A percentile compares a stretch with the other conserved stretches of the same genome.
These are phyloP conservation scores for Microbotryum lychnidis-dioicae DNA, from an alignment of 1,284 basidiomycete species.

Conservation along the genomic window DNA sequence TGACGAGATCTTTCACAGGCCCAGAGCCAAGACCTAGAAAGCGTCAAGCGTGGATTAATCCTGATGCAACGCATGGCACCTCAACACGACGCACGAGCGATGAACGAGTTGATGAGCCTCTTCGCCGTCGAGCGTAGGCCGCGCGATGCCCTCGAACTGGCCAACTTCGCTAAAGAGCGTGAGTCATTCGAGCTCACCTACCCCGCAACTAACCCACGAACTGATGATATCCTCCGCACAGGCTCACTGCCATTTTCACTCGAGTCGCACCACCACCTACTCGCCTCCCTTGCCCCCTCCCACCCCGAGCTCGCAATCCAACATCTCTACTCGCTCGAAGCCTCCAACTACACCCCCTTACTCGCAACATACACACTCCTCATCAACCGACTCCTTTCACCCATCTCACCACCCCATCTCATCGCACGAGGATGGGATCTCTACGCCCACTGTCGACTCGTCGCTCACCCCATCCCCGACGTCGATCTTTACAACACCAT, in stretches of 20 bases:
- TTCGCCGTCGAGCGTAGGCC: conserved; percentile 50
- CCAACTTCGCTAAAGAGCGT: conserved; percentile 45
- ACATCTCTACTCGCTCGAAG: conserved; percentile 39
- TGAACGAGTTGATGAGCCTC: conserved; percentile 44
- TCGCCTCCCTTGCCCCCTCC: conserved; percentile 51
- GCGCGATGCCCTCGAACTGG: conserved; percentile 44
- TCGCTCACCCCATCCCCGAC: conserved; percentile 75
- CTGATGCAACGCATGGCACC: conserved; percentile 44
- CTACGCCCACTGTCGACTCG: conserved; percentile 90
- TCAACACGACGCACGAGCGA: conserved; percentile 41
- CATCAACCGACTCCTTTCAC: conserved; percentile 37
- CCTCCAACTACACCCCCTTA: conserved; percentile 38
- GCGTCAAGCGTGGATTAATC: conserved; percentile 33
- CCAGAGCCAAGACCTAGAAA: conserved; percentile 38
- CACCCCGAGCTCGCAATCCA: conserved; percentile 37
- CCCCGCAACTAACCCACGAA: conserved; percentile 1
- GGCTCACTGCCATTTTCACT: conserved; percentile 56
- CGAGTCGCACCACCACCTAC: conserved; percentile 53
- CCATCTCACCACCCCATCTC: conserved; percentile 32
- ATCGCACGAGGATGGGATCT: conserved; percentile 82
- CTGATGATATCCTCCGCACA: conserved; percentile 42
- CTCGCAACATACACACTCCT: conserved; percentile 41
- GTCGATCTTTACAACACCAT: conserved; percentile 68
- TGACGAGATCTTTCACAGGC: conserved; percentile 35
- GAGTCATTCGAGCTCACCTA: background rate